Evolutionary conservation across 2,329 filamentous ascomycete species (phyloP).

Genomic region (Colletotrichum viniferum): DNA sequence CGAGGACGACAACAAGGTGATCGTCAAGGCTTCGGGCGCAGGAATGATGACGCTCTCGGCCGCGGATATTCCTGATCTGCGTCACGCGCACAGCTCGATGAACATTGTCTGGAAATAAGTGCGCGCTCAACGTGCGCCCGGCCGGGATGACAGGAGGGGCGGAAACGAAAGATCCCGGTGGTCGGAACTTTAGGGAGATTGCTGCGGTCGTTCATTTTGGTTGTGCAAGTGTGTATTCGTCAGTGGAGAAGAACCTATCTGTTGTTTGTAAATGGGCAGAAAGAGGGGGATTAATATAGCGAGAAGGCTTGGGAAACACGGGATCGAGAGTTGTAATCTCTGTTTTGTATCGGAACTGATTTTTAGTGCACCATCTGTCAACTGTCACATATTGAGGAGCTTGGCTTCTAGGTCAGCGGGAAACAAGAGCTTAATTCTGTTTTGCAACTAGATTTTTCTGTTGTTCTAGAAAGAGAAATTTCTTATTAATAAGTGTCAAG

Average conservation of each 20-base stretch:
- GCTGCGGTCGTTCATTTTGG: not conserved
- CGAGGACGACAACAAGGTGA: constrained; percentile 10
- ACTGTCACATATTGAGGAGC: not conserved
- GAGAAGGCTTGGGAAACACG: not conserved
- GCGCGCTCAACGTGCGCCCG: not conserved
- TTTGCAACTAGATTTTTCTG: too few species aligned
- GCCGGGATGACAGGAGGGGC: not conserved
- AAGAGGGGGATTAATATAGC: not conserved
- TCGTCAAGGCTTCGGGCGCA: not conserved
- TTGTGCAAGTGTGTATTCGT: not conserved
- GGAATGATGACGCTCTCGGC: not conserved
- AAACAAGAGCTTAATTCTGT: fast-evolving
- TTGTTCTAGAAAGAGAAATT: too few species aligned
- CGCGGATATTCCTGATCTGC: not conserved
- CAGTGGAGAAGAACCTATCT: not conserved
- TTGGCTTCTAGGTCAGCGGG: not conserved
- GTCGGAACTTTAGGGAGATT: fast-evolving
- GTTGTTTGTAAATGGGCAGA: not conserved
- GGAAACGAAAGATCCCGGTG: not conserved
- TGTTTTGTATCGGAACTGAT: not conserved
- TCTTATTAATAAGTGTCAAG: fast-evolving
- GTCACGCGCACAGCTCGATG: not conserved
- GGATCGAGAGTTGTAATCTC: not conserved
- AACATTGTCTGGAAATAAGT: not conserved
- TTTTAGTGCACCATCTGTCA: not conserved